Conservation (phyloP, 805 yeast genomes). For the Wickerhamiella qilinensis region DNA sequence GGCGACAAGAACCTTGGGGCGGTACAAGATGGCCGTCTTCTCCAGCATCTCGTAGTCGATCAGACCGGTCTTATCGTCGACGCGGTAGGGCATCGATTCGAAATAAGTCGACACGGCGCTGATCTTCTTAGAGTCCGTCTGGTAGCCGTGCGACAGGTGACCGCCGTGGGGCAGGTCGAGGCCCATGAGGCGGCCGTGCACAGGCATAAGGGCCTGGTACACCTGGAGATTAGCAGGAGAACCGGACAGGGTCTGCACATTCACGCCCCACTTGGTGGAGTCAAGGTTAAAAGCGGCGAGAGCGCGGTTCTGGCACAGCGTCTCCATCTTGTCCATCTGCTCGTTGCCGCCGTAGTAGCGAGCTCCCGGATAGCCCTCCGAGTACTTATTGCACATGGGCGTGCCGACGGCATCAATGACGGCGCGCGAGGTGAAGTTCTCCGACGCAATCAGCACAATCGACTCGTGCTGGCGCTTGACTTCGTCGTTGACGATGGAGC, state of each 20-base stretch:
- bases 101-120: conserved; percentile 92
- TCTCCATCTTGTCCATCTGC: conserved; percentile 86
- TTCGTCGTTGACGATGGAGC: conserved; percentile 40
- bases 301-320: conserved; percentile 87
- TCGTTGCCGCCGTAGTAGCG: conserved; percentile 98
- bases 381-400: conserved; percentile 95
- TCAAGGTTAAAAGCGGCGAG: conserved; percentile 70
- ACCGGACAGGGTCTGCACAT: conserved; percentile 91
- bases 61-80: conserved; percentile 77
- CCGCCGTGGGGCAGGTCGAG: conserved; percentile 98
- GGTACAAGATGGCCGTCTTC: conserved; percentile 74
- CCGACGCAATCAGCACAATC: conserved; percentile 87
- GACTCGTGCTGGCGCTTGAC: conserved; percentile 86
- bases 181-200: conserved; percentile 96
- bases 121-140: conserved; percentile 82
- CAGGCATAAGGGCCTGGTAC: conserved; percentile 86
- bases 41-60: conserved; percentile 94
- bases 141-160: conserved; percentile 96
- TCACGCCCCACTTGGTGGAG: conserved; percentile 89
- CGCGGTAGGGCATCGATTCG: conserved; percentile 97
- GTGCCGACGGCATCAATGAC: conserved; percentile 95
- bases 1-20: conserved; percentile 94
- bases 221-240: conserved; percentile 97
- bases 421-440: conserved; percentile 90
- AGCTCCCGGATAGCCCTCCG: conserved; percentile 98